Evolutionary conservation across 805 yeast genomes (phyloP), one percentile per base, ranked within the genome.

Genomic region (Metschnikowia cerradonensis): DNA sequence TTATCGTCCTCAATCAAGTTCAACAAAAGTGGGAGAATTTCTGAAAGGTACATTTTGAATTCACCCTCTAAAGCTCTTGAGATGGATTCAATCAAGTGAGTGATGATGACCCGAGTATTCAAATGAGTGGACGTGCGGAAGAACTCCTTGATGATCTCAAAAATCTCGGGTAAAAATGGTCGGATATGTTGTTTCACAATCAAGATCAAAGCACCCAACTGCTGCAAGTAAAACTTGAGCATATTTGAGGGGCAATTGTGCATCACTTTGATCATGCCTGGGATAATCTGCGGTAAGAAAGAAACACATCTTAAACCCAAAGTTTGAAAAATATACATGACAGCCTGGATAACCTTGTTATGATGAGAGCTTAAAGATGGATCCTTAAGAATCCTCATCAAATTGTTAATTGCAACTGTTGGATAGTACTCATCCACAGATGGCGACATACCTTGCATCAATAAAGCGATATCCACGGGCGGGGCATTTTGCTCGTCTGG

Each of bases 401-500:
- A 70, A 6, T 91, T 88, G 41, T 83, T 83, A 41, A 94, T 88
- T 0, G 92, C 98, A 22, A 94, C 98, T 0, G 97, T 90, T 2
- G 98, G 96, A 60, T 88, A 91, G 60, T 91, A 94, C 59, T 92
- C 97, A 50, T 91, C 98, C 58, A 80, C 79, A 0, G 95, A 85
- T 1, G 98, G 98, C 6, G 96, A 86, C 78, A 89, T 87, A 3
- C 97, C 97, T 61, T 88, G 88, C 91, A 94, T 90, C 47, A 94
- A 73, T 22, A 94, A 72, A 5, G 92, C 89, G 56, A 92, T 87
- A 60, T 94, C 99, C 6, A 90, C 82, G 0, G 97, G 86, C 3
- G 96, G 94, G 2, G 92, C 90, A 61, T 87, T 87, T 54, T 88
- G 92, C 56, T 88, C 95, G 0, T 80, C 85, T 0, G 77, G 73